Evolutionary conservation across 495 filamentous ascomycete species (phyloP).

Genomic region (Amorphotheca resinae): DNA sequence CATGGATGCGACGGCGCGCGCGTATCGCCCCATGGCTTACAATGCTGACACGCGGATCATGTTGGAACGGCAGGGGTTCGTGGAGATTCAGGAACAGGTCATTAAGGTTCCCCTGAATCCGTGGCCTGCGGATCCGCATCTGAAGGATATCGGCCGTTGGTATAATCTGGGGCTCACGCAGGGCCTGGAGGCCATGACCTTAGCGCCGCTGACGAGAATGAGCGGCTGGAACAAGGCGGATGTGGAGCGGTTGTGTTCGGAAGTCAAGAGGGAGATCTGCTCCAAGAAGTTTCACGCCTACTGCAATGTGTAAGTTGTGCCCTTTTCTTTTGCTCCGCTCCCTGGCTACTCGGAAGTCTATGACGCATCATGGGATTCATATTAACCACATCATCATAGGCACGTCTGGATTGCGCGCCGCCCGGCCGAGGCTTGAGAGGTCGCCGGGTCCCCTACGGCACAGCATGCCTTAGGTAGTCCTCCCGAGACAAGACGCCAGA

Average conservation of each 20-base stretch:
- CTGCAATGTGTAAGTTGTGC: constrained; percentile 55
- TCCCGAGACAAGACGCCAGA: constrained; percentile 6
- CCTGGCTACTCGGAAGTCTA: neutral
- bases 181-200: constrained; percentile 58
- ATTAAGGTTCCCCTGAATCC: constrained; percentile 65
- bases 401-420: constrained; percentile 21
- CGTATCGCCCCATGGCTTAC: constrained; percentile 54
- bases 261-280: constrained; percentile 58
- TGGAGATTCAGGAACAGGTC: constrained; percentile 63
- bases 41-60: constrained; percentile 46
- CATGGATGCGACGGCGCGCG: constrained; percentile 53
- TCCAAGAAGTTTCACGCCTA: constrained; percentile 56
- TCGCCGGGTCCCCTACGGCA: neutral
- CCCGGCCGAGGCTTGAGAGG: constrained; percentile 7
- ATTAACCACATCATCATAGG: constrained; percentile 6
- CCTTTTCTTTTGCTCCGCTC: neutral
- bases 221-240: constrained; percentile 51
- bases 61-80: constrained; percentile 64
- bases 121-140: constrained; percentile 59
- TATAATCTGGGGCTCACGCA: constrained; percentile 67
- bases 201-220: constrained; percentile 63
- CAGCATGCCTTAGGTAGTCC: neutral
- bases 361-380: neutral
- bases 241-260: constrained; percentile 46
- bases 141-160: constrained; percentile 67